Conservation (phyloP, 768 basidiomycete genomes). For the Leucosporidium scottii region DNA sequence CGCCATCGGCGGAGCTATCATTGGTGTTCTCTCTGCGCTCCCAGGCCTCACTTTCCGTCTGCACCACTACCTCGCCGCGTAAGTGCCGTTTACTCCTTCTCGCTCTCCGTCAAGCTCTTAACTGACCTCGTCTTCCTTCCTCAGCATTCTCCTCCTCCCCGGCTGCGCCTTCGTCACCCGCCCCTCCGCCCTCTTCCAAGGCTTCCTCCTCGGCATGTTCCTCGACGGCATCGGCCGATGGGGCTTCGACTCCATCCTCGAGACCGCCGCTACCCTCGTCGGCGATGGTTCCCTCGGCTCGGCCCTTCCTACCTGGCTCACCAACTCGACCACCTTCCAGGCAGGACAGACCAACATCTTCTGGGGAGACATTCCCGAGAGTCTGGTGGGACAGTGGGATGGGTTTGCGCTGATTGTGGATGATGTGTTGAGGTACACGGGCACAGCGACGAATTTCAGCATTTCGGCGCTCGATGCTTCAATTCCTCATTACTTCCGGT, state of each 20-base stretch:
- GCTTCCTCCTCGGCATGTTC: constrained; percentile 73
- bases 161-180: constrained; percentile 75
- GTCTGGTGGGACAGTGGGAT: constrained; percentile 53
- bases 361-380: constrained; percentile 52
- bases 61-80: constrained; percentile 73
- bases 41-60: constrained; percentile 63
- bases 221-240: constrained; percentile 52
- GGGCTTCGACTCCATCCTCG: constrained; percentile 69
- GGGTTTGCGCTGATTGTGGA: constrained; percentile 69
- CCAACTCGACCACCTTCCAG: constrained; percentile 60
- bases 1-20: constrained; percentile 54
- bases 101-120: rapidly evolving
- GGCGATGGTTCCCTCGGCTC: constrained; percentile 66
- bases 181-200: constrained; percentile 70
- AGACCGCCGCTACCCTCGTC: constrained; percentile 64
- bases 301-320: constrained; percentile 58
- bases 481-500: constrained; percentile 63
- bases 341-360: constrained; percentile 48
- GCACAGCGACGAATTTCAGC: constrained; percentile 62
- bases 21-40: constrained; percentile 59
- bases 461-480: constrained; percentile 56
- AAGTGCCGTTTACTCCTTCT: not conserved
- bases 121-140: not conserved
- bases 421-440: constrained; percentile 73
- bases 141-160: constrained; percentile 59